Evolutionary conservation across 2,329 filamentous ascomycete genomes (phyloP), one percentile per base, ranked within the genome.

Genomic region (Exserohilum turcica): DNA sequence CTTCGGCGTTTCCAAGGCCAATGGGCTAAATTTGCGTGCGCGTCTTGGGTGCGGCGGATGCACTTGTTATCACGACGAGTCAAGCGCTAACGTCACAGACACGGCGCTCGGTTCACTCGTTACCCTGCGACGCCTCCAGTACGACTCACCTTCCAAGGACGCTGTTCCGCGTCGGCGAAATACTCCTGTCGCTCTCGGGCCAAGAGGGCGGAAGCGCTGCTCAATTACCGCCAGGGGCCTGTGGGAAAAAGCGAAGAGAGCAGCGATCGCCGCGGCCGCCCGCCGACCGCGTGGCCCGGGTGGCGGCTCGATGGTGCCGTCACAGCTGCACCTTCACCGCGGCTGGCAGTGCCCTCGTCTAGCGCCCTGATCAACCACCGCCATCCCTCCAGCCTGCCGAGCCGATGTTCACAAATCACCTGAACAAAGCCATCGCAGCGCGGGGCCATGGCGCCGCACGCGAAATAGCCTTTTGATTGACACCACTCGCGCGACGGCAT

Each of bases 1-100:
- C 55, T 63, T 61, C 60, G 61, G 59, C 57, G 57, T 56, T 64
- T 65, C 57, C 60, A 63, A 63, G 64, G 64, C 63, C 68, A 67
- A 74, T 72, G 73, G 67, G 68, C 58, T 60, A 56, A 63, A 60
- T 59, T 57, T 57, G 54, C 59, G 50, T 57, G 39, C 43, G 48
- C 36, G 40, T 31, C 42, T 33, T 37, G 42, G 47, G 45, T 56
- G 42, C 68, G 68, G 64, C 61, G 59, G 65, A 64, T 62, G 67
- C 65, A 64, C 57, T 45, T 71, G 67, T 74, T 74, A 73, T 74
- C 59, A 62, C 52, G 53, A 52, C 65, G 61, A 59, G 50, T 48
- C 58, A 54, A 40, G 52, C 49, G 60, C 53, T 57, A 59, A 60
- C 56, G 60, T 60, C 61, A 56, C 52, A 64, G 56, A 43, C 27